Conservation (phyloP, 2,329 filamentous ascomycete species). For the Stachybotrys echinatus region DNA sequence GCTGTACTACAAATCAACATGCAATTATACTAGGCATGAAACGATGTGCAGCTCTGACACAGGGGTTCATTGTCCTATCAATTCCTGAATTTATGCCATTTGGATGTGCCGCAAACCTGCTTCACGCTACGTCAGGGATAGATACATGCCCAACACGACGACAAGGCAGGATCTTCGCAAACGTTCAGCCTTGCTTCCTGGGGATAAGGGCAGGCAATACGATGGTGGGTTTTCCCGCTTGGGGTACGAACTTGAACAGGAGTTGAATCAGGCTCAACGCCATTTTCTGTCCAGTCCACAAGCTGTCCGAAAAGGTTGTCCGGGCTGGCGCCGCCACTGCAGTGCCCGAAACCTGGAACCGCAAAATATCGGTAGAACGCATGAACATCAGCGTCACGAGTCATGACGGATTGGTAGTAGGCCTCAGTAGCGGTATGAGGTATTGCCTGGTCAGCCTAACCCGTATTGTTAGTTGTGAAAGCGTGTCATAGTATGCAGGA, state of each 20-base stretch:
- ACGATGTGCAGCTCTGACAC: too few relatives aligned
- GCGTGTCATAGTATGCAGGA: too few relatives aligned
- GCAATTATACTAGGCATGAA: too few relatives aligned
- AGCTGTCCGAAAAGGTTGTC: background rate
- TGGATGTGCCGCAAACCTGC: too few relatives aligned
- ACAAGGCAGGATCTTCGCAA: background rate
- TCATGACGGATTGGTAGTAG: background rate
- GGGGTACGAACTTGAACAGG: background rate
- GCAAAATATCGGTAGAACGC: conserved; percentile 5
- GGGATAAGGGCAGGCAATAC: background rate
- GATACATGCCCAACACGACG: background rate
- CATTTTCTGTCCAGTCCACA: conserved; percentile 4
- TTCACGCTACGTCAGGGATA: too few relatives aligned
- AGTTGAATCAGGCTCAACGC: background rate
- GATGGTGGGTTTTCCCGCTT: background rate
- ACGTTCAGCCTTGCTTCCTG: background rate
- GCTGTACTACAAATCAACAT: too few relatives aligned
- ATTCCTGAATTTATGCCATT: too few relatives aligned
- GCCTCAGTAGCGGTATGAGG: background rate
- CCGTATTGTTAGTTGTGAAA: too few relatives aligned
- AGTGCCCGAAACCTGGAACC: conserved; percentile 4
- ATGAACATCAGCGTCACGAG: background rate
- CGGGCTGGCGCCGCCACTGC: conserved; percentile 1
- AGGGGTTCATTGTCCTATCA: too few relatives aligned
- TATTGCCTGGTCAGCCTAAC: background rate